These are phyloP conservation scores for Quercus alba DNA, from an alignment of 306 rosid genomes.

Conservation along the genomic window DNA sequence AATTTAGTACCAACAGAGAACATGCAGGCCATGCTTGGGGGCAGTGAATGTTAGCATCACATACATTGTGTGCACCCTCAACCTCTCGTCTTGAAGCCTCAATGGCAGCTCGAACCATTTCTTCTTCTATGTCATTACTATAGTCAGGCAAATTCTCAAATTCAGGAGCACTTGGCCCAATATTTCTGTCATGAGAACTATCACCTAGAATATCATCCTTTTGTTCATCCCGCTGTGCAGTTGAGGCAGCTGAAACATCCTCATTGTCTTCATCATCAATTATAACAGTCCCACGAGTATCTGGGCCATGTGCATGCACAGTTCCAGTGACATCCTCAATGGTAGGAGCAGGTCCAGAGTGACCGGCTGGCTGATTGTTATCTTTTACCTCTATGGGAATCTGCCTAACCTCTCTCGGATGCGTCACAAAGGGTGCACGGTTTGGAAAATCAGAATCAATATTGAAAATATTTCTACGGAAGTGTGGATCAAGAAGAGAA, in stretches of 20 bases:
- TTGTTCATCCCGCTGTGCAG: slow-evolving; percentile 32
- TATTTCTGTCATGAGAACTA: slow-evolving; percentile 33
- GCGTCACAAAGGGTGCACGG: slow-evolving; percentile 55
- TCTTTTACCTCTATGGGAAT: slow-evolving; percentile 83
- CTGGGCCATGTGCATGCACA: slow-evolving; percentile 38
- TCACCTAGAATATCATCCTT: slow-evolving; percentile 22
- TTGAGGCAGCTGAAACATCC: slow-evolving; percentile 32
- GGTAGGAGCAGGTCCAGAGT: slow-evolving; percentile 46
- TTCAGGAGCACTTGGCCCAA: slow-evolving; percentile 51
- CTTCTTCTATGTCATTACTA: slow-evolving; percentile 86
- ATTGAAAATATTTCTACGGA: slow-evolving; percentile 41
- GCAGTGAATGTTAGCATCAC: slow-evolving; percentile 23
- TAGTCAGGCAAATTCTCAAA: slow-evolving; percentile 48
- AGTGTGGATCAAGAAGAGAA: slow-evolving; percentile 47
- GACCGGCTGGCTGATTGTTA: slow-evolving; percentile 49
- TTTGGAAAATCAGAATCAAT: slow-evolving; percentile 25
- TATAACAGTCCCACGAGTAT: slow-evolving; percentile 51
- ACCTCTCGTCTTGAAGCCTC: slow-evolving; percentile 84
- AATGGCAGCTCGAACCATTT: slow-evolving; percentile 93
- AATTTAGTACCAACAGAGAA: slow-evolving; percentile 18
- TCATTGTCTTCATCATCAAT: slow-evolving; percentile 53
- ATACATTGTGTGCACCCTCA: slow-evolving; percentile 54
- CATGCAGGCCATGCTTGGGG: slow-evolving; percentile 19
- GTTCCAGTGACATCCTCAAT: slow-evolving; percentile 74
- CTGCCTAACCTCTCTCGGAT: slow-evolving; percentile 80